Percentiles rank a stretch among this genome's conserved stretches.
These are phyloP conservation scores for Backusella morwellensis DNA, from an alignment of 192 early-diverging fungal genomes.

Conservation along the genomic window DNA sequence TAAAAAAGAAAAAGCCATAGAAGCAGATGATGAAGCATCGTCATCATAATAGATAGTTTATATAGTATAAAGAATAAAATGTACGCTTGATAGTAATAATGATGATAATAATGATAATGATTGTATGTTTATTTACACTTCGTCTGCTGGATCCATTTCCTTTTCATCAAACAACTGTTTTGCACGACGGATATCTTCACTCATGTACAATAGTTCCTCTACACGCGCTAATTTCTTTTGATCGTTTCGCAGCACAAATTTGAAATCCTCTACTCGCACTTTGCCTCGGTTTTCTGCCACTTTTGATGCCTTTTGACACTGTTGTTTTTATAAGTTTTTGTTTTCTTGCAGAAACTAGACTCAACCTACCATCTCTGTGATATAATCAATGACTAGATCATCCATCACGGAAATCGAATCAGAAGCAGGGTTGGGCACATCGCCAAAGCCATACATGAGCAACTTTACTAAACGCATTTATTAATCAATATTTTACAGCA, in stretches of 20 bases:
- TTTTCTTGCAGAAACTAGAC: neutral
- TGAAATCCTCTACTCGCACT: conserved; percentile 71
- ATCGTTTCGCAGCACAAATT: conserved; percentile 73
- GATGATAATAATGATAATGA: neutral
- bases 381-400: conserved; percentile 74
- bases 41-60: neutral
- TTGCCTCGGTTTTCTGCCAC: conserved; percentile 54
- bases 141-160: conserved; percentile 39
- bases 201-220: conserved; percentile 77
- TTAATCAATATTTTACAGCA: neutral
- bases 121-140: conserved; percentile 1
- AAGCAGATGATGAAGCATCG: neutral
- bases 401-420: conserved; percentile 84
- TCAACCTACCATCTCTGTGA: conserved; percentile 69
- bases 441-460: conserved; percentile 89
- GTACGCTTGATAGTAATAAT: neutral
- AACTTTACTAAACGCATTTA: conserved; percentile 46
- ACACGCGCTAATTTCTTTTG: conserved; percentile 82
- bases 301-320: conserved; percentile 57
- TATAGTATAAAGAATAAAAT: neutral
- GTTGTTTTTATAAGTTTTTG: neutral
- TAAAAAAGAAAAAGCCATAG: conserved; percentile 11
- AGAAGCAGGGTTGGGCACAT: conserved; percentile 67
- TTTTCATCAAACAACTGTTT: conserved; percentile 54
- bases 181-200: conserved; percentile 73